phyloP scores from a whole-genome alignment of 2,329 filamentous ascomycete species.

The Thelonectria discophora region DNA sequence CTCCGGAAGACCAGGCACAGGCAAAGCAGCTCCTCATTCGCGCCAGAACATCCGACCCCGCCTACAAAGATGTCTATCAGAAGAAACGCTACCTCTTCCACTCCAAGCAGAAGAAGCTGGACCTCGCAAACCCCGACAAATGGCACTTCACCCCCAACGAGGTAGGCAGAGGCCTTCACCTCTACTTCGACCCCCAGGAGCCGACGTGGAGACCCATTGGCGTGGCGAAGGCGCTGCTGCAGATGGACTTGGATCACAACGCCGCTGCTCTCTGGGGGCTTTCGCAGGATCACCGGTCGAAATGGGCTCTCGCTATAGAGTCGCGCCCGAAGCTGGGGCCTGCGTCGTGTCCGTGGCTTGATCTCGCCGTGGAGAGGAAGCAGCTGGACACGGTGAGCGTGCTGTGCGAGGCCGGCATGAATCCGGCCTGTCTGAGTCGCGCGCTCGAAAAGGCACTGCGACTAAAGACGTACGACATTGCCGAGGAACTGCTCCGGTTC shows the following conservation, averaged over 20 bases:
- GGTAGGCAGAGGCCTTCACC: not conserved
- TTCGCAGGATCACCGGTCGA: not conserved
- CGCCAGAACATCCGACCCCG: not conserved
- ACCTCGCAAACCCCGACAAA: not conserved
- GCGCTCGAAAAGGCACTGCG: not conserved
- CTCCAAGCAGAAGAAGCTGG: constrained; percentile 2
- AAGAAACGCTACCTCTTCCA: constrained; percentile 1
- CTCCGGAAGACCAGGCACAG: not conserved
- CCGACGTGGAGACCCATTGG: not conserved
- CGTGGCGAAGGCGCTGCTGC: not conserved
- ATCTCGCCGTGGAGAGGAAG: not conserved
- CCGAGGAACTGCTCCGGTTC: not conserved
- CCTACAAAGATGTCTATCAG: not conserved
- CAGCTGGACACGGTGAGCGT: not conserved
- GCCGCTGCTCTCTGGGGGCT: not conserved
- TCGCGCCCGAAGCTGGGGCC: not conserved
- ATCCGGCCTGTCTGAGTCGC: not conserved
- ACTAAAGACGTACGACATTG: not conserved
- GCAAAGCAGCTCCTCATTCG: not conserved
- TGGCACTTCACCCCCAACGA: not conserved
- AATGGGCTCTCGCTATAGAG: not conserved
- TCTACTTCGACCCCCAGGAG: not conserved
- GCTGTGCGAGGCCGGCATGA: not conserved
- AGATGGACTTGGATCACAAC: not conserved
- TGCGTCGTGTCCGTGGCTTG: not conserved